Evolutionary conservation across 768 basidiomycete species (phyloP).

Genomic region (Leccinum longicurvipes): DNA sequence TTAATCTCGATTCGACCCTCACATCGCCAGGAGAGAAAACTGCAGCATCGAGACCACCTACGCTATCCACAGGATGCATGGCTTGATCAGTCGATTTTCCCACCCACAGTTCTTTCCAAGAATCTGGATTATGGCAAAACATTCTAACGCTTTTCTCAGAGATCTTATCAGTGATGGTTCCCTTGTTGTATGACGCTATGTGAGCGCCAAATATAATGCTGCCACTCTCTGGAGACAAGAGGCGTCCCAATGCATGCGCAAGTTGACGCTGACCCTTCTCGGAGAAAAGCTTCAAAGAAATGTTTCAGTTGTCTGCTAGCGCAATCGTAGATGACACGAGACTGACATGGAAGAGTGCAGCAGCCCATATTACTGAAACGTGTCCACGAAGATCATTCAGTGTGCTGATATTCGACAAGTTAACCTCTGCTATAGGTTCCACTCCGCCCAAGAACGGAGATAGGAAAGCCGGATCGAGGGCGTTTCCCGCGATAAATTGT

Average conservation of each 20-base stretch:
- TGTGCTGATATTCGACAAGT: slow-evolving; percentile 33
- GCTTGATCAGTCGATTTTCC: background rate
- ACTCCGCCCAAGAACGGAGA: slow-evolving; percentile 22
- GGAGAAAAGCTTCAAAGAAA: slow-evolving; percentile 22
- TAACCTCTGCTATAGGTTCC: slow-evolving; percentile 19
- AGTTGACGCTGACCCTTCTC: slow-evolving; percentile 24
- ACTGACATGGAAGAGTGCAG: slow-evolving; percentile 43
- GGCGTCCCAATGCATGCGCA: slow-evolving; percentile 22
- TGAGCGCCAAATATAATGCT: slow-evolving; percentile 33
- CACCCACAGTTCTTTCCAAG: slow-evolving; percentile 29
- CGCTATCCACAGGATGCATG: background rate
- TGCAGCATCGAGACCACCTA: background rate
- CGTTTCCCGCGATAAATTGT: slow-evolving; percentile 54
- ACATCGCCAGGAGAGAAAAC: slow-evolving; percentile 34
- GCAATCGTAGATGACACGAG: slow-evolving; percentile 9
- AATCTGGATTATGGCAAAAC: slow-evolving; percentile 27
- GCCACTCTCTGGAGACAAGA: slow-evolving; percentile 27
- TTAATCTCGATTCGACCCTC: slow-evolving; percentile 27
- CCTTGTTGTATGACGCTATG: slow-evolving; percentile 12
- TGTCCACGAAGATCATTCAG: slow-evolving; percentile 46
- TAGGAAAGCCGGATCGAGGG: slow-evolving; percentile 45
- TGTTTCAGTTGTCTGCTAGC: slow-evolving; percentile 26
- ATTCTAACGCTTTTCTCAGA: slow-evolving; percentile 6
- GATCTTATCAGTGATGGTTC: background rate
- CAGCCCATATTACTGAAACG: slow-evolving; percentile 47